These are phyloP conservation scores for Erodium trifolium DNA, from an alignment of 441 rosid species.

Conservation along the genomic window DNA sequence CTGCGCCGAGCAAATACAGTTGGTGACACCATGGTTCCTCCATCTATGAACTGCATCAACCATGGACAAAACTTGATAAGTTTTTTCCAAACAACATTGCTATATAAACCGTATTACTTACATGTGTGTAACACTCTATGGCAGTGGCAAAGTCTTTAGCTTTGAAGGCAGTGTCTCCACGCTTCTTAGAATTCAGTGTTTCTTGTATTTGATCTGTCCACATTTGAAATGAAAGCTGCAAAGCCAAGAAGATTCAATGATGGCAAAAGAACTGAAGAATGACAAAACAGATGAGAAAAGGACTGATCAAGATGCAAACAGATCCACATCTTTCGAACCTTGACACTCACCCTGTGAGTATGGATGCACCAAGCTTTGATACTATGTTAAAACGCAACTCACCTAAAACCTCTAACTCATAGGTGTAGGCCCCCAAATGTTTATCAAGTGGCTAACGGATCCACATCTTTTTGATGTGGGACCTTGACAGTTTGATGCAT, in stretches of 20 bases:
- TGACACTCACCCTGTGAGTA: no score
- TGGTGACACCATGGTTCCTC: slow-evolving; percentile 81
- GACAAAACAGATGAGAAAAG: no score
- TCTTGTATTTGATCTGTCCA: slow-evolving; percentile 95
- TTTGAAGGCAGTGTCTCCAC: slow-evolving; percentile 77
- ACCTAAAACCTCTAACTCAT: no score
- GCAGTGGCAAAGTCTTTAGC: slow-evolving; percentile 62
- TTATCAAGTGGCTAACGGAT: no score
- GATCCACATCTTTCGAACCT: no score
- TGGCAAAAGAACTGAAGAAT: no score
- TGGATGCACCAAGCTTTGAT: no score
- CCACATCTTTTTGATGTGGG: no score
- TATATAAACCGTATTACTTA: slow-evolving; percentile 23
- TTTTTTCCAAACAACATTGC: background rate
- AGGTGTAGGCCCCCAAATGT: no score
- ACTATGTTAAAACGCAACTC: no score
- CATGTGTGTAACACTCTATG: slow-evolving; percentile 71
- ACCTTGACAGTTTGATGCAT: background rate
- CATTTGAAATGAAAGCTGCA: slow-evolving; percentile 81
- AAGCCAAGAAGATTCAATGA: background rate
- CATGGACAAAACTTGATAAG: background rate
- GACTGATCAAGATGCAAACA: no score
- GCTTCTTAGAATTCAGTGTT: slow-evolving; percentile 69
- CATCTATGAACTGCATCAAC: slow-evolving; percentile 65
- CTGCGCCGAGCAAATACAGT: slow-evolving; percentile 85